phyloP scores from a whole-genome alignment of 495 filamentous ascomycete species.

The Neurospora tetrasperma region DNA sequence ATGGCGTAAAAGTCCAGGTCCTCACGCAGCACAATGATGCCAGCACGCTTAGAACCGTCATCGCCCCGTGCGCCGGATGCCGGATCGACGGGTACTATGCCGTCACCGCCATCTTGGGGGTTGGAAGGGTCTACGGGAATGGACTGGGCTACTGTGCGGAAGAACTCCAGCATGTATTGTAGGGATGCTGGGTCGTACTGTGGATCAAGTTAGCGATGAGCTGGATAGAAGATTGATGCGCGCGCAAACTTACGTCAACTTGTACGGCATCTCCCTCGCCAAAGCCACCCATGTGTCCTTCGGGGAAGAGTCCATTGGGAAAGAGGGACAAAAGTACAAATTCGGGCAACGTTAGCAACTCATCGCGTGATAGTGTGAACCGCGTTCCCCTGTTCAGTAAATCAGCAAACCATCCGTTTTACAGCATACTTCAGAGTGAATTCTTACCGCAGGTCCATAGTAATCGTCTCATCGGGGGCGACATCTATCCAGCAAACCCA shows the following conservation, averaged over 20 bases:
- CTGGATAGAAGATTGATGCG: constrained; percentile 33
- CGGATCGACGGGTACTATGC: constrained; percentile 49
- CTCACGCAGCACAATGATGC: constrained; percentile 94
- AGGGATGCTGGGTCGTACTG: constrained; percentile 95
- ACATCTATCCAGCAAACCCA: constrained; percentile 46
- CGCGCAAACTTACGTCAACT: constrained; percentile 69
- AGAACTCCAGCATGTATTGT: constrained; percentile 99
- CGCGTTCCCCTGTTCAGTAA: constrained; percentile 61
- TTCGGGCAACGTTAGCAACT: constrained; percentile 88
- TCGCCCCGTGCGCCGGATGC: constrained; percentile 27
- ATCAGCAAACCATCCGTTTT: constrained; percentile 14
- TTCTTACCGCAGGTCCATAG: constrained; percentile 78
- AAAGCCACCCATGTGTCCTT: constrained; percentile 91
- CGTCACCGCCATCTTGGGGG: constrained; percentile 50
- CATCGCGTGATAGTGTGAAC: constrained; percentile 88
- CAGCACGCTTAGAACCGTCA: constrained; percentile 61
- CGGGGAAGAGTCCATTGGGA: constrained; percentile 92
- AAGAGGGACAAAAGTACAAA: constrained; percentile 98
- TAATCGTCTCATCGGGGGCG: constrained; percentile 88
- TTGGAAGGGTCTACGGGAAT: constrained; percentile 64
- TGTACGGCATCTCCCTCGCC: constrained; percentile 86
- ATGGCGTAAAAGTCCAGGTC: constrained; percentile 98
- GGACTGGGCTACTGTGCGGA: constrained; percentile 86
- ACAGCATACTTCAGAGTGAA: not conserved
- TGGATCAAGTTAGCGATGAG: constrained; percentile 40